These are phyloP conservation scores for Amaranthus cruentus DNA, from an alignment of 148 eudicot species.

Conservation along the genomic window DNA sequence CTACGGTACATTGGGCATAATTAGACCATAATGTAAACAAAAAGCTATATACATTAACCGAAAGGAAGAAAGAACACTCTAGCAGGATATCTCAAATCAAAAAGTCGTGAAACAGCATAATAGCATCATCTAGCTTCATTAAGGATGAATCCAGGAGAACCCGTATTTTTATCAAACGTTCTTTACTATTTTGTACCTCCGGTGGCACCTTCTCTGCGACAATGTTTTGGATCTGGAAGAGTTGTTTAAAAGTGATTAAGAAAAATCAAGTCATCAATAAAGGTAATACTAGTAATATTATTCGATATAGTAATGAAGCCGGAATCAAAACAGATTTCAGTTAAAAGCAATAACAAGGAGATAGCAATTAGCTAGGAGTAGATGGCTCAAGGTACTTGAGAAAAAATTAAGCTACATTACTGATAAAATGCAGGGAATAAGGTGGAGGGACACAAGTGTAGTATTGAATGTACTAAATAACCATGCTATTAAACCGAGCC, in stretches of 20 bases:
- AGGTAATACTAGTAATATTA: neutral
- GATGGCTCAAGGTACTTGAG: too few species aligned
- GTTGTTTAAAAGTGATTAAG: neutral
- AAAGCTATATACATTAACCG: too few species aligned
- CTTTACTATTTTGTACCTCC: slow-evolving; percentile 34
- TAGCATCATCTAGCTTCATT: slow-evolving; percentile 73
- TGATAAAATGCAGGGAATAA: too few species aligned
- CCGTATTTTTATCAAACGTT: slow-evolving; percentile 31
- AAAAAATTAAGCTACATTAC: too few species aligned
- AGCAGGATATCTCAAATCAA: slow-evolving; percentile 2
- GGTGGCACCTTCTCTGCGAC: slow-evolving; percentile 40
- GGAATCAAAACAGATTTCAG: neutral
- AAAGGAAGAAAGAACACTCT: too few species aligned
- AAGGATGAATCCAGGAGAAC: slow-evolving; percentile 50
- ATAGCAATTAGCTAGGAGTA: too few species aligned
- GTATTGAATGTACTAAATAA: too few species aligned
- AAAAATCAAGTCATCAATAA: neutral
- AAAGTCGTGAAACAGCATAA: slow-evolving; percentile 73
- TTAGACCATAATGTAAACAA: too few species aligned
- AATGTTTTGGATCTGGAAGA: slow-evolving; percentile 40
- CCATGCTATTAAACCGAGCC: too few species aligned
- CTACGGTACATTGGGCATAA: too few species aligned
- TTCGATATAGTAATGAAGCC: neutral
- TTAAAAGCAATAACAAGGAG: neutral
- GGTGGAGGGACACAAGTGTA: too few species aligned